phyloP scores from a whole-genome alignment of 1,284 basidiomycete genomes.

The Mycocalia duriaeana region DNA sequence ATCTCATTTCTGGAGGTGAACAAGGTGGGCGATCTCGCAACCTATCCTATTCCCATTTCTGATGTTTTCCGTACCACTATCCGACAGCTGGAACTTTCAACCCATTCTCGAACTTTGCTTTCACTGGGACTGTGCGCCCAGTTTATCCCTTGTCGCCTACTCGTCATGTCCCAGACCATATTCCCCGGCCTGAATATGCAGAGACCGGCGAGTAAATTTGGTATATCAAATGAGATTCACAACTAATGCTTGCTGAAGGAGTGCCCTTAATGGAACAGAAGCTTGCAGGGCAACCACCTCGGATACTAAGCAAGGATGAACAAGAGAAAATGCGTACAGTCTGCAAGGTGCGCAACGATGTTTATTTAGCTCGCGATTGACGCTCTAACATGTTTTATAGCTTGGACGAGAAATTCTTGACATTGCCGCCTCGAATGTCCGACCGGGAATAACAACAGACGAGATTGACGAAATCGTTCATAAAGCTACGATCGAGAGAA shows the following conservation, averaged over 20 bases:
- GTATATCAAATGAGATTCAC: constrained; percentile 15
- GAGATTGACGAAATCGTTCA: constrained; percentile 96
- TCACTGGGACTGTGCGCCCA: constrained; percentile 70
- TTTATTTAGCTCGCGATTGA: neutral
- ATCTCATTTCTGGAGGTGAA: constrained; percentile 40
- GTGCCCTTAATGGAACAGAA: constrained; percentile 57
- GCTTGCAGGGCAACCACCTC: constrained; percentile 55
- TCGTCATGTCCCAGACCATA: constrained; percentile 68
- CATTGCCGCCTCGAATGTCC: constrained; percentile 78
- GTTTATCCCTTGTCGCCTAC: constrained; percentile 72
- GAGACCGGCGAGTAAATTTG: constrained; percentile 52
- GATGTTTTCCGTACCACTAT: constrained; percentile 5
- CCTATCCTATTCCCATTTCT: constrained; percentile 4
- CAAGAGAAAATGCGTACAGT: constrained; percentile 77
- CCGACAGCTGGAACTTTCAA: constrained; percentile 63
- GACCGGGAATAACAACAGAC: constrained; percentile 92
- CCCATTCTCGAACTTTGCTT: constrained; percentile 65
- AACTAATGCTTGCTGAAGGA: constrained; percentile 37
- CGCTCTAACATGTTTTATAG: constrained; percentile 36
- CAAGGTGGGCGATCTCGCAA: constrained; percentile 11
- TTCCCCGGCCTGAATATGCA: constrained; percentile 78
- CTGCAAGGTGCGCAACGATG: constrained; percentile 60
- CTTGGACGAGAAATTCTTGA: constrained; percentile 89
- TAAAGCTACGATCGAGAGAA: constrained; percentile 85
- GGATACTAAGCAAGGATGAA: constrained; percentile 61